Evolutionary conservation across 2,329 filamentous ascomycete species (phyloP), one percentile per base, ranked within the genome.

Genomic region (Stylonectria norvegica): DNA sequence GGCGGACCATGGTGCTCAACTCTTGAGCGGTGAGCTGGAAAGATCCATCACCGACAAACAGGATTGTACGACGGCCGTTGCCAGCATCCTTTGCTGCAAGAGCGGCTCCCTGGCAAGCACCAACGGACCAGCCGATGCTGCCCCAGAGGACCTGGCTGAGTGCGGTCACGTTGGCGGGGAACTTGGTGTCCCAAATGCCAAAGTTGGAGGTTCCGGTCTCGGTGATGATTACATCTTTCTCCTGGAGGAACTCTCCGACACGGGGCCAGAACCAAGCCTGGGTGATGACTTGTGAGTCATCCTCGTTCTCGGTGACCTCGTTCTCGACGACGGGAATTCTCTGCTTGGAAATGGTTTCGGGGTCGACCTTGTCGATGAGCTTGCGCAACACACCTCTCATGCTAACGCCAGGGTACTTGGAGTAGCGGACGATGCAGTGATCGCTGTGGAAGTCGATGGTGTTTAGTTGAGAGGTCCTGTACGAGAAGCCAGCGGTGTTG

Each of bases 201-300:
- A 94, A 91, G 67, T 89, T 91, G 42, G 88, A 74, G 0, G 89
- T 95, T 27, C 89, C 89, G 2, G 89, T 95, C 63, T 94, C 89
- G 0, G 89, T 91, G 36, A 95, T 77, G 39, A 95, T 71, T 41
- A 94, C 79, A 56, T 95, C 89, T 32, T 81, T 73, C 38, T 81
- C 71, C 38, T 76, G 72, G 8, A 95, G 68, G 72, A 85, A 94
- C 47, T 82, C 73, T 25, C 85, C 83, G 12, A 93, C 70, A 27
- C 76, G 78, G 1, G 85, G 85, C 87, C 88, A 95, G 61, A 95
- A 76, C 72, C 78, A 88, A 12, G 75, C 75, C 60, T 89, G 85
- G 8, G 75, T 83, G 59, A 89, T 86, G 29, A 33, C 61, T 35
- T 56, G 56, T 29, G 54, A 68, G 6, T 48, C 52, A 44, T 74